Evolutionary conservation across 176 grass and related monocot genomes (phyloP).

Genomic region (Saccharum spontaneum): DNA sequence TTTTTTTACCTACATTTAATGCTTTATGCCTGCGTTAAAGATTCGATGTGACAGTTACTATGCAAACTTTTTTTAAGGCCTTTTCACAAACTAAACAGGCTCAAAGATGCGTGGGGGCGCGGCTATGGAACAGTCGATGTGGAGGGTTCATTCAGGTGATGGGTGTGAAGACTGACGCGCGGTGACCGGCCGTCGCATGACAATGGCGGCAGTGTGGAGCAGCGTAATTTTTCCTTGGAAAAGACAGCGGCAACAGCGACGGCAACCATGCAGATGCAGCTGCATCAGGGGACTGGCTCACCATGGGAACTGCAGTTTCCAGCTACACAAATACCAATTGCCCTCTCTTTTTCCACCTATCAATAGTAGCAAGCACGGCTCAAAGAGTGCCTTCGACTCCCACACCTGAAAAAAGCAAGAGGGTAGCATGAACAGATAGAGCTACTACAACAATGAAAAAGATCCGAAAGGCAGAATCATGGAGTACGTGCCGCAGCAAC

Average conservation of each 20-base stretch:
- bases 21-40: too few species aligned
- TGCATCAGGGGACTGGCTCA: neutral
- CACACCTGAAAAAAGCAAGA: neutral
- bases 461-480: slow-evolving; percentile 52
- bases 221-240: slow-evolving; percentile 7
- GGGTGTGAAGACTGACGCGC: neutral
- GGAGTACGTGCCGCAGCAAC: neutral
- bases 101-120: too few species aligned
- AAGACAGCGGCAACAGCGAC: neutral
- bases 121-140: neutral
- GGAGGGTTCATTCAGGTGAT: slow-evolving; percentile 5
- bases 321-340: slow-evolving; percentile 2
- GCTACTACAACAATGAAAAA: slow-evolving; percentile 17
- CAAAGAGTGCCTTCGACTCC: slow-evolving; percentile 3
- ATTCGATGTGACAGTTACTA: too few species aligned
- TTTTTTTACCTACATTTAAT: too few species aligned
- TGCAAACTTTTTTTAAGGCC: too few species aligned
- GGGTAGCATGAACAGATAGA: neutral
- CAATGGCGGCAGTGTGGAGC: neutral
- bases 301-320: neutral
- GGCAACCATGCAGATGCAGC: neutral
- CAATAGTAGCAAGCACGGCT: slow-evolving; percentile 7
- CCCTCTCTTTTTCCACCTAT: neutral
- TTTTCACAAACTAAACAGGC: too few species aligned
- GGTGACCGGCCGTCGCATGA: neutral